Evolutionary conservation across 306 rosid genomes (phyloP).

Genomic region (Inga leiocalycina): DNA sequence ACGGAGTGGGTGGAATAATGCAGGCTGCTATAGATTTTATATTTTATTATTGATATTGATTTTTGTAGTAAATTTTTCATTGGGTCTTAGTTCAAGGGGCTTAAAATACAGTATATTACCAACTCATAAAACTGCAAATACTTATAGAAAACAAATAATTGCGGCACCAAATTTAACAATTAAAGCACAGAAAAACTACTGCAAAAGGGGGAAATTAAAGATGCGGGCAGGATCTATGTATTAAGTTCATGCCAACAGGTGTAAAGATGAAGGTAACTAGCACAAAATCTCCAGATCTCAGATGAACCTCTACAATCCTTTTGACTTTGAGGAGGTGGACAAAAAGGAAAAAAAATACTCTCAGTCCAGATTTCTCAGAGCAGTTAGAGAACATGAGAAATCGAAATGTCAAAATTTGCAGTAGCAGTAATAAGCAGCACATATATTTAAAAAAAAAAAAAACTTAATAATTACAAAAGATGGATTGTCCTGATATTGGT

Average conservation of each 20-base stretch:
- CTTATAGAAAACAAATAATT: background rate
- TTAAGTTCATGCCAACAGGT: background rate
- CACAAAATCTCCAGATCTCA: background rate
- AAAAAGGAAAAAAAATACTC: background rate
- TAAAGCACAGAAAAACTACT: background rate
- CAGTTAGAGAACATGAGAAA: constrained; percentile 1
- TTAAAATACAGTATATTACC: background rate
- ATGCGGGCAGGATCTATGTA: background rate
- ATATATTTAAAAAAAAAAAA: background rate
- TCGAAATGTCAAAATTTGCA: background rate
- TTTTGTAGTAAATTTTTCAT: background rate
- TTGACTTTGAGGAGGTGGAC: background rate
- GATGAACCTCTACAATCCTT: background rate
- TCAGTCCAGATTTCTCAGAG: background rate
- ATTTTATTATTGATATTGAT: background rate
- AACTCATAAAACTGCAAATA: background rate
- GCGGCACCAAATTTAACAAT: background rate
- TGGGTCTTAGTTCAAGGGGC: background rate
- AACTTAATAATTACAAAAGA: background rate
- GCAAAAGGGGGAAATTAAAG: background rate
- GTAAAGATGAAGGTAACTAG: background rate
- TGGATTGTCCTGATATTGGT: background rate
- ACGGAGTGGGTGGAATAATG: background rate
- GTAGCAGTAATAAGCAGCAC: background rate
- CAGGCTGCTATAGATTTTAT: background rate